Percentiles rank a stretch among this genome's conserved stretches.
Conservation (phyloP, 805 yeast species). For the Pichia occidentalis region DNA sequence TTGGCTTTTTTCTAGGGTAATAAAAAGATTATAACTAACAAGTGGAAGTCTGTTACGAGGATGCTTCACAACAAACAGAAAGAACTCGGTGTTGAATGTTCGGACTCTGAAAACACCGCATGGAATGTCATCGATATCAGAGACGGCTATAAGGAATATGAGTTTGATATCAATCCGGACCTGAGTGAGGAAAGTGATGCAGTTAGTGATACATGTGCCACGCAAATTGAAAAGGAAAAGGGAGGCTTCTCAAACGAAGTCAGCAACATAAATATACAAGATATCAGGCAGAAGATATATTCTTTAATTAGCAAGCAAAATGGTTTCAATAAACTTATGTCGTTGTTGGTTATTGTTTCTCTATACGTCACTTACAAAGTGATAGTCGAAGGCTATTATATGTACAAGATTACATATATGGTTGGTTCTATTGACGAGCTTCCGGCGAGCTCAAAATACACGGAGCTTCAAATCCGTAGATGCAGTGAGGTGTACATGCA, state of each 20-base stretch:
- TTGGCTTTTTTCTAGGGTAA: too few species aligned
- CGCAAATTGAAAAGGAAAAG: too few species aligned
- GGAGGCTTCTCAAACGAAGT: too few species aligned
- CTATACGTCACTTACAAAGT: too few species aligned
- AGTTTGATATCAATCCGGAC: too few species aligned
- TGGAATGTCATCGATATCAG: neutral
- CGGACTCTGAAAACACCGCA: neutral
- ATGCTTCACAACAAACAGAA: too few species aligned
- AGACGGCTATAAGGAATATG: neutral
- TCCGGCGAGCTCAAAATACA: conserved; percentile 1
- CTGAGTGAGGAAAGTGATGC: neutral
- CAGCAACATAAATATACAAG: too few species aligned
- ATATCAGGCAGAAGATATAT: too few species aligned
- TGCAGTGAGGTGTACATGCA: conserved; percentile 2
- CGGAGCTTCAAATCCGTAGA: conserved; percentile 1
- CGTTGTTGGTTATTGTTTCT: too few species aligned
- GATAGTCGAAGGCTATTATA: neutral
- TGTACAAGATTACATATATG: conserved; percentile 3
- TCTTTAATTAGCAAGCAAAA: too few species aligned
- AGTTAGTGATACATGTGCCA: neutral
- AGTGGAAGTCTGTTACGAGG: conserved; percentile 2
- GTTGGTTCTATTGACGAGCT: conserved; percentile 8
- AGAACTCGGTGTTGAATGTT: neutral
- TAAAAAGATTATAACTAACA: too few species aligned
- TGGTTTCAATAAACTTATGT: too few species aligned